Conservation (phyloP, 345 rosid genomes). For the Linum lewisii region DNA sequence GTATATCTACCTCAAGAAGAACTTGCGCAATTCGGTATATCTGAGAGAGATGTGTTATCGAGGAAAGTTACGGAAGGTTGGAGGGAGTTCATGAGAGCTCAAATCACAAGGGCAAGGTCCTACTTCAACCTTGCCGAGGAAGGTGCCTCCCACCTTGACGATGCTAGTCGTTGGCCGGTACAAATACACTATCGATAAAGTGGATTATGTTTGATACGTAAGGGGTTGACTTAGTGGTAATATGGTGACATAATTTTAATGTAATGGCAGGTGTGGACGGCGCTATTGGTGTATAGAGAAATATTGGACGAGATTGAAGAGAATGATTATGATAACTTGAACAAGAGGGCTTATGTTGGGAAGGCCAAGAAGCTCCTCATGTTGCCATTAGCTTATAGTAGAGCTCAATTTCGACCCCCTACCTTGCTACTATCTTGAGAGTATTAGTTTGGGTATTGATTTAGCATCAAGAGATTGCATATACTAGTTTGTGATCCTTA, state of each 20-base stretch:
- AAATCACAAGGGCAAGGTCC: conserved; percentile 47
- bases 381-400: conserved; percentile 37
- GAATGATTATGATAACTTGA: conserved; percentile 50
- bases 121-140: conserved; percentile 48
- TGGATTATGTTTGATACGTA: neutral
- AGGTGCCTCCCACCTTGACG: conserved; percentile 45
- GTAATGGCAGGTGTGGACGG: conserved; percentile 49
- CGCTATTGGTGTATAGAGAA: conserved; percentile 33
- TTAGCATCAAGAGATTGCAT: neutral
- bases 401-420: conserved; percentile 22
- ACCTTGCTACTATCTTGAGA: conserved; percentile 1
- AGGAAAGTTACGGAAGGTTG: conserved; percentile 37
- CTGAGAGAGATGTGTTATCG: conserved; percentile 36
- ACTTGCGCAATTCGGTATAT: conserved; percentile 40
- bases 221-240: neutral
- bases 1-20: conserved; percentile 56
- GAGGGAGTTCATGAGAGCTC: conserved; percentile 55
- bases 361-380: conserved; percentile 34
- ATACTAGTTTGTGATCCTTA: too few species aligned
- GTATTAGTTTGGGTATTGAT: neutral
- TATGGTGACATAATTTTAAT: neutral
- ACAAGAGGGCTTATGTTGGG: conserved; percentile 46
- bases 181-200: neutral
- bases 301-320: conserved; percentile 48
- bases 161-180: conserved; percentile 63